Conservation (phyloP, 495 filamentous ascomycete species). For the Recurvomyces mirabilis region DNA sequence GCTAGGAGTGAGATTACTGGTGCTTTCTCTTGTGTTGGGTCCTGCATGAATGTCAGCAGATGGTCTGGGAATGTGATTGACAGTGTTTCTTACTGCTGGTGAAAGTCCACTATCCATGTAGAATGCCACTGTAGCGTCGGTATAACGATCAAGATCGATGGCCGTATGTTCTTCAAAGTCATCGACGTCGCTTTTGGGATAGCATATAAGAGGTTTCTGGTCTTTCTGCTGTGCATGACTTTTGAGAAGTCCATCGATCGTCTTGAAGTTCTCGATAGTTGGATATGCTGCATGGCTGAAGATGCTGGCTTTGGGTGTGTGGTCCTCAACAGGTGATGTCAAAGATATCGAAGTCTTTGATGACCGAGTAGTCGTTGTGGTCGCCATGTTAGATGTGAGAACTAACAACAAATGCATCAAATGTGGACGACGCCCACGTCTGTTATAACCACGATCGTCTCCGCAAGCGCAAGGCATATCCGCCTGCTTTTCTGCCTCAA, state of each 20-base stretch:
- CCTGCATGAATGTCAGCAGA: background rate
- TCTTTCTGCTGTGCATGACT: conserved; percentile 8
- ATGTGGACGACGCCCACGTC: too few species aligned
- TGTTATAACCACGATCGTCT: too few species aligned
- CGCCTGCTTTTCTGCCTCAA: too few species aligned
- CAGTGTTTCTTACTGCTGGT: conserved; percentile 4
- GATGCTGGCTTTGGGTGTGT: background rate
- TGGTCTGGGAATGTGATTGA: background rate
- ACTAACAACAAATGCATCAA: too few species aligned
- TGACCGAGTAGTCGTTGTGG: too few species aligned
- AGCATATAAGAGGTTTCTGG: conserved; percentile 14
- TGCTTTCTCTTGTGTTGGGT: conserved; percentile 20
- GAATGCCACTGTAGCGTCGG: conserved; percentile 1
- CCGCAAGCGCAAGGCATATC: too few species aligned
- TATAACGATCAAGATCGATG: conserved; percentile 1
- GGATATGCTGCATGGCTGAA: conserved; percentile 11
- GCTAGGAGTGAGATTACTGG: conserved; percentile 38
- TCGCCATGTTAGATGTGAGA: too few species aligned
- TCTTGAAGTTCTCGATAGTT: conserved; percentile 13
- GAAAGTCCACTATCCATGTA: conserved; percentile 8
- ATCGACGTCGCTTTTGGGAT: conserved; percentile 5
- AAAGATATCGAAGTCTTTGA: too few species aligned
- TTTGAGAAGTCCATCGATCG: conserved; percentile 15
- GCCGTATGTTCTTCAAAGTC: conserved; percentile 18
- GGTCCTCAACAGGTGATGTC: too few species aligned